Conservation (phyloP, 768 basidiomycete species). For the Suillus decipiens region DNA sequence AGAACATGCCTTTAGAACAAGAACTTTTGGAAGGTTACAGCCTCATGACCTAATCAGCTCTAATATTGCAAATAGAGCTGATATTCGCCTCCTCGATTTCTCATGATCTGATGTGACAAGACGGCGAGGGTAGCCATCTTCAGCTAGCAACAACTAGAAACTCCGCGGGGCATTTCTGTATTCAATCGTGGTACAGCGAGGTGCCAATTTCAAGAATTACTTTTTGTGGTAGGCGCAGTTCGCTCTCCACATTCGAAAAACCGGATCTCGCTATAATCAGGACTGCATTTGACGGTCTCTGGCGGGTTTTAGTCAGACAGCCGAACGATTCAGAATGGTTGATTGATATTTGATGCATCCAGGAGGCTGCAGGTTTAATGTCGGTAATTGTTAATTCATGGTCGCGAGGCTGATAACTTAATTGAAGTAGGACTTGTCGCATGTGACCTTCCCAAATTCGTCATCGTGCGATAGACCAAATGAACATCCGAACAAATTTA, state of each 20-base stretch:
- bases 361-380: conserved; percentile 80
- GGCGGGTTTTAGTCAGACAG: conserved; percentile 67
- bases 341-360: conserved; percentile 72
- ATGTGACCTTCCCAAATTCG: conserved; percentile 5
- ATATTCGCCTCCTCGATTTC: conserved; percentile 56
- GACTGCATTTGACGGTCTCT: conserved; percentile 56
- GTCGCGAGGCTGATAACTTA: background rate
- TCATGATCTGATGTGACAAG: conserved; percentile 52
- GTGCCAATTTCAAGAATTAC: conserved; percentile 59
- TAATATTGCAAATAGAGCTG: conserved; percentile 19
- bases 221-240: conserved; percentile 62
- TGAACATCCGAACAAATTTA: conserved; percentile 41
- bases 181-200: conserved; percentile 23
- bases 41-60: background rate
- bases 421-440: too few species aligned
- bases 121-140: conserved; percentile 55
- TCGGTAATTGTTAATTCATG: conserved; percentile 23
- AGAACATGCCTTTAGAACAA: conserved; percentile 2
- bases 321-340: conserved; percentile 63
- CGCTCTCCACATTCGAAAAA: conserved; percentile 48
- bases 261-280: conserved; percentile 34
- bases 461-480: conserved; percentile 61
- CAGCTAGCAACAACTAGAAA: conserved; percentile 43
- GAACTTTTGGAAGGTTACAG: background rate
- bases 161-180: conserved; percentile 21